Base-by-base conservation (phyloP, 768 basidiomycete genomes). In the Collybia nuda region DNA sequence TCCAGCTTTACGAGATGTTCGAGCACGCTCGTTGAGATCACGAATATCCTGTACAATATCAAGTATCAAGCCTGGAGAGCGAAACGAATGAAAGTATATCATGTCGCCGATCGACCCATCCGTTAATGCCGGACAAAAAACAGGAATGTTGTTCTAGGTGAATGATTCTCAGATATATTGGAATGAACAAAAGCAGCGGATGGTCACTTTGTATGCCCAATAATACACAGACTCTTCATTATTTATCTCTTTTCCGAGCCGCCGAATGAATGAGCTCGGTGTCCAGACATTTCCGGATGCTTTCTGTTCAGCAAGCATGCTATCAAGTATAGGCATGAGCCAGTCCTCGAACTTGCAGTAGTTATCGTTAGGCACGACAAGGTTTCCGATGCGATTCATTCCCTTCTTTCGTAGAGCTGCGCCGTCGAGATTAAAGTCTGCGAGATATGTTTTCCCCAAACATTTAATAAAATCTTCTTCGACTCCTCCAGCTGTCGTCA, bases 381-480 rank as follows among this genome's bases (percentile, higher is more conserved):
- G 81, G 62, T 99, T 99, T 26, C 97, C 97, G 54, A 98, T 93
- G 29, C 97, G 84, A 61, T 99, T 99, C 80, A 99, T 84, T n/a
- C 97, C 97, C 53, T 82, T 80, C 63, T 76, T 85, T 39, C 97
- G 82, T 49, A 99, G 70, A 50, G 86, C 85, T 5, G 93, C 90
- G 12, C 97, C 97, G 54, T 95, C 88, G 48, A 97, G 79, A 63
- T 89, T 82, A 68, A 97, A 99, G 58, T 94, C 92, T 0, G 92
- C 92, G 39, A 98, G 78, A 60, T 95, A 98, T 0, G 97, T 99
- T 64, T 89, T 85, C n/a, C 93, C 95, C 3, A 99, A 81, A 67
- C 97, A 98, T 69, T 99, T 99, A 70, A 99, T 97, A 52, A 98
- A 91, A 70, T 99, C 97, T 72, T 99, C 97, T 65, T 99, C 97